phyloP scores from a whole-genome alignment of 768 basidiomycete species.

The Kwoniella dejecticola region DNA sequence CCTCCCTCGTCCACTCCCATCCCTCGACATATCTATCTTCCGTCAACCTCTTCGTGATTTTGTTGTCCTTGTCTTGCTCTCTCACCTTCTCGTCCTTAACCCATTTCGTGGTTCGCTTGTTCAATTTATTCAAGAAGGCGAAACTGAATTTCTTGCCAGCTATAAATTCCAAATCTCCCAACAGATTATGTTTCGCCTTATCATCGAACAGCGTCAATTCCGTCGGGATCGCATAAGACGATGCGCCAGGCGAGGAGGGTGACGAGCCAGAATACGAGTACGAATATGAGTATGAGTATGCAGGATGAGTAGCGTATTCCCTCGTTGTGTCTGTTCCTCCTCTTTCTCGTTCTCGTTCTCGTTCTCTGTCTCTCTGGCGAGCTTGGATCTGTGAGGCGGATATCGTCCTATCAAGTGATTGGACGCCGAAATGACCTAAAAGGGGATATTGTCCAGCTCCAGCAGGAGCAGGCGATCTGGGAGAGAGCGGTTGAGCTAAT shows the following conservation, averaged over 20 bases:
- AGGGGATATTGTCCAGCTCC: background rate
- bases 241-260: background rate
- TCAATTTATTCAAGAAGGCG: slow-evolving; percentile 27
- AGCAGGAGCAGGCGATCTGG: background rate
- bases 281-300: slow-evolving; percentile 6
- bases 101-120: slow-evolving; percentile 6
- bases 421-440: slow-evolving; percentile 9
- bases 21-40: slow-evolving; percentile 32
- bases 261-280: too few relatives aligned
- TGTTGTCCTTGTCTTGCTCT: slow-evolving; percentile 12
- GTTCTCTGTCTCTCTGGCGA: too few relatives aligned
- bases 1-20: slow-evolving; percentile 10
- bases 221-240: slow-evolving; percentile 14
- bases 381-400: too few relatives aligned
- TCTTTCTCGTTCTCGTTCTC: background rate
- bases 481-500: slow-evolving; percentile 13
- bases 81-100: background rate
- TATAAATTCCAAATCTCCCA: slow-evolving; percentile 41
- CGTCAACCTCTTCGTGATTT: too few relatives aligned
- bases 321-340: background rate
- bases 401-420: slow-evolving; percentile 6
- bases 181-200: slow-evolving; percentile 30
- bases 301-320: slow-evolving; percentile 1
- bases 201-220: slow-evolving; percentile 37
- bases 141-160: slow-evolving; percentile 40